Conservation (phyloP, 768 basidiomycete genomes). For the Rhizopogon vesiculosus region DNA sequence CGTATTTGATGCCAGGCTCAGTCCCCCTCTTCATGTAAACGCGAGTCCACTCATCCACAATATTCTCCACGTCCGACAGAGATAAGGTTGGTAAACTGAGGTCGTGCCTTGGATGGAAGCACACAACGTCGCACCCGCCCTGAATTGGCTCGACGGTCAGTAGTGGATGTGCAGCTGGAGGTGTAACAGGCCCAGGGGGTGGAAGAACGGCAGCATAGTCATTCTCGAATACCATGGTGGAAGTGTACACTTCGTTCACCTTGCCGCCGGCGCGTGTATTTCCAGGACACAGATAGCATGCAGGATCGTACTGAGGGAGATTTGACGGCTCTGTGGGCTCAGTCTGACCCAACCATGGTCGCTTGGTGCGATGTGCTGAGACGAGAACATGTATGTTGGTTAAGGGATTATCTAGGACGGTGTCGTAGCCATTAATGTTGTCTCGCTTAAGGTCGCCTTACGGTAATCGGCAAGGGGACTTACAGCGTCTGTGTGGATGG, state of each 20-base stretch:
- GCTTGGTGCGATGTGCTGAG: constrained; percentile 85
- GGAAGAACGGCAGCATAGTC: constrained; percentile 81
- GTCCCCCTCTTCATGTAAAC: constrained; percentile 57
- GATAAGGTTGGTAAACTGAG: constrained; percentile 71
- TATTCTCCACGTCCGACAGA: constrained; percentile 48
- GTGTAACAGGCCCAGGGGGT: constrained; percentile 49
- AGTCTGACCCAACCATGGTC: constrained; percentile 89
- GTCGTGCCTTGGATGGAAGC: constrained; percentile 85
- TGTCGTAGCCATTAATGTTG: constrained; percentile 1
- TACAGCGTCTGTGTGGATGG: constrained; percentile 72
- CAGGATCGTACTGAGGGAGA: constrained; percentile 61
- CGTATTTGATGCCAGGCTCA: constrained; percentile 68
- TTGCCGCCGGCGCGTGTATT: constrained; percentile 72
- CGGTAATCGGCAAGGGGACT: constrained; percentile 17
- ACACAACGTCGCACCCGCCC: constrained; percentile 84
- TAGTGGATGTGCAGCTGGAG: constrained; percentile 53
- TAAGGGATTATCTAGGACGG: constrained; percentile 68
- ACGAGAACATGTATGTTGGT: constrained; percentile 74
- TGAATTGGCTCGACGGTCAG: constrained; percentile 62
- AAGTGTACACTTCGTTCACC: constrained; percentile 61
- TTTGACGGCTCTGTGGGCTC: constrained; percentile 53
- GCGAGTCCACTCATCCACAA: constrained; percentile 71
- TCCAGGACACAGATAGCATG: constrained; percentile 87
- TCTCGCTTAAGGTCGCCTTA: background rate
- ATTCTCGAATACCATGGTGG: constrained; percentile 71